phyloP scores from a whole-genome alignment of 495 filamentous ascomycete species.

The Neurospora sp. region DNA sequence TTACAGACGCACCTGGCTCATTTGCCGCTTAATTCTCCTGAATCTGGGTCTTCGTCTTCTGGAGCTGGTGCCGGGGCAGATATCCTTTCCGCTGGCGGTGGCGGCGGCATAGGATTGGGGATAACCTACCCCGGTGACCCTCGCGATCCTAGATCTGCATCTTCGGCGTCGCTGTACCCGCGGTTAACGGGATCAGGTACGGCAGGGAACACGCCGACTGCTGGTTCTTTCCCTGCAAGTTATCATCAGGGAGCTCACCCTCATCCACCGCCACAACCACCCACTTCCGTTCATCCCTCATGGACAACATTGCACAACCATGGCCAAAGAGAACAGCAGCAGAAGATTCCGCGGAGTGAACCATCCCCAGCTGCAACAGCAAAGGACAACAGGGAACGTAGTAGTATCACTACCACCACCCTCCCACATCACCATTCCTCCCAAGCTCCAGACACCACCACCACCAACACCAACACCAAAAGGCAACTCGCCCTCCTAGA shows the following conservation, averaged over 20 bases:
- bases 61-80: background rate
- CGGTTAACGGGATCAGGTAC: background rate
- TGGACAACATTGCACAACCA: background rate
- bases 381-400: background rate
- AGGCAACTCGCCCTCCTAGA: background rate
- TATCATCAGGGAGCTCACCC: background rate
- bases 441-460: background rate
- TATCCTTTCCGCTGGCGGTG: background rate
- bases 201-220: background rate
- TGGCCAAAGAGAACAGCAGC: background rate
- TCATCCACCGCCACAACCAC: background rate
- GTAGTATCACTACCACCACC: background rate
- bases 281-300: background rate
- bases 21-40: slow-evolving; percentile 13
- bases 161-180: background rate
- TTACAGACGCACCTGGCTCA: slow-evolving; percentile 44
- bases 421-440: background rate
- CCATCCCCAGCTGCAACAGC: background rate
- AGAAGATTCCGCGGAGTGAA: background rate
- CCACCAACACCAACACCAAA: background rate
- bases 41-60: background rate
- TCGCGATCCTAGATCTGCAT: background rate
- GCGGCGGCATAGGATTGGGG: slow-evolving; percentile 6
- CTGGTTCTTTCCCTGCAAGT: background rate
- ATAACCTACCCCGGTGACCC: slow-evolving; percentile 7